A percentile compares a stretch with the other conserved stretches of the same genome.
Evolutionary conservation across 2,329 filamentous ascomycete species (phyloP).

Genomic region (Furcasterigmium sp.): DNA sequence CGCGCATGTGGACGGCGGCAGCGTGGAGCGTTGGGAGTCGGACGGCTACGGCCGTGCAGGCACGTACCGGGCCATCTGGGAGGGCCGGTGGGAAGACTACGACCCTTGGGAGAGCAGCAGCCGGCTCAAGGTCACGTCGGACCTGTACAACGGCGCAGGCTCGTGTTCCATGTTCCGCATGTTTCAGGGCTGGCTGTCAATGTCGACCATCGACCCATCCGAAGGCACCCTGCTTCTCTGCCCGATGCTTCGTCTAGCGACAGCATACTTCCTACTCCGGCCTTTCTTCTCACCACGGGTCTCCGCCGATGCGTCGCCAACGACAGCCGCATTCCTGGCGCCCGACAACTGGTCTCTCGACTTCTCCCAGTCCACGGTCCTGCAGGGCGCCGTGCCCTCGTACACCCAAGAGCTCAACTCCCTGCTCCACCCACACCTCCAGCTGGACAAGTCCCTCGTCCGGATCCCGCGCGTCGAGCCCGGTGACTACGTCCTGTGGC

Average conservation of each 20-base stretch:
- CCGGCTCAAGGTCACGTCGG: slow-evolving; percentile 46
- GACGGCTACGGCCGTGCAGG: slow-evolving; percentile 59
- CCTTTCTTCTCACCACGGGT: slow-evolving; percentile 59
- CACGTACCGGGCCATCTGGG: slow-evolving; percentile 49
- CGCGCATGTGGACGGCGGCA: slow-evolving; percentile 67
- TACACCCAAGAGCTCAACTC: slow-evolving; percentile 65
- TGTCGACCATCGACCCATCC: slow-evolving; percentile 53
- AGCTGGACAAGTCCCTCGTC: slow-evolving; percentile 63
- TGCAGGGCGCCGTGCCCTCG: slow-evolving; percentile 68
- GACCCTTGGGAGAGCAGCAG: slow-evolving; percentile 51
- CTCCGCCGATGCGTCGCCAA: slow-evolving; percentile 27
- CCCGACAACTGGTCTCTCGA: slow-evolving; percentile 52
- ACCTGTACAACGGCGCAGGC: slow-evolving; percentile 53
- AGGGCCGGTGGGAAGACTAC: slow-evolving; percentile 49
- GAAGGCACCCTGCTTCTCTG: slow-evolving; percentile 72
- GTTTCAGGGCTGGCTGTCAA: slow-evolving; percentile 52
- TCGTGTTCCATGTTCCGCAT: slow-evolving; percentile 54
- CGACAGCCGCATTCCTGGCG: slow-evolving; percentile 29
- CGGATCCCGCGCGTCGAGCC: slow-evolving; percentile 63
- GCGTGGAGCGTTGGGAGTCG: slow-evolving; percentile 66
- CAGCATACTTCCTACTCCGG: slow-evolving; percentile 71
- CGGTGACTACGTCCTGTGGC: slow-evolving; percentile 74
- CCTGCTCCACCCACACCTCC: slow-evolving; percentile 66
- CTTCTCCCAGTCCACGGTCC: slow-evolving; percentile 34
- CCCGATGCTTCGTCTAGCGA: slow-evolving; percentile 56